These are phyloP conservation scores for Cephaloascus albidus DNA, from an alignment of 805 yeast genomes.

Conservation along the genomic window DNA sequence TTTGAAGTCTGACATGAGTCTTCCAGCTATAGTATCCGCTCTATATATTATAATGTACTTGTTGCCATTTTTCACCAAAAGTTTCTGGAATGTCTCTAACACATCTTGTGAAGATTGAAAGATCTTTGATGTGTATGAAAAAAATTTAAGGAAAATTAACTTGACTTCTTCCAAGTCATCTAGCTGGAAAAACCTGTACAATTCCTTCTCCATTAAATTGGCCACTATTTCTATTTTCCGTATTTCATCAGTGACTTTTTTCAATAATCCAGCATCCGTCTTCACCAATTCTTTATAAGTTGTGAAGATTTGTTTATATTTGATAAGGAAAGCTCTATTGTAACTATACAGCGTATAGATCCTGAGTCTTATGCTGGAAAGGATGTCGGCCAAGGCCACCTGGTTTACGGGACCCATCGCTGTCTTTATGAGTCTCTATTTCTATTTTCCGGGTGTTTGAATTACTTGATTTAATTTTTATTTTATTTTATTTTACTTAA, in stretches of 20 bases:
- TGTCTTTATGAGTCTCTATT: too few relatives aligned
- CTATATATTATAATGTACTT: not conserved
- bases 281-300: not conserved
- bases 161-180: not conserved
- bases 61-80: not conserved
- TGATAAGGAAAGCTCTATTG: not conserved
- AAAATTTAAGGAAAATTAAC: too few relatives aligned
- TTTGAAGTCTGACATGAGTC: not conserved
- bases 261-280: too few relatives aligned
- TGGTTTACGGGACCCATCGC: too few relatives aligned
- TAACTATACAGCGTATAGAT: too few relatives aligned
- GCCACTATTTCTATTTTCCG: not conserved
- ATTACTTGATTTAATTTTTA: too few relatives aligned
- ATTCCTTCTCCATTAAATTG: not conserved
- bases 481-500: too few relatives aligned
- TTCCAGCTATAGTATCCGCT: not conserved
- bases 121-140: not conserved
- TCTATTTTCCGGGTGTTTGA: too few relatives aligned
- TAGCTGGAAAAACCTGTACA: not conserved
- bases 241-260: too few relatives aligned
- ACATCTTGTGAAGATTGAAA: not conserved
- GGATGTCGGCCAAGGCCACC: too few relatives aligned
- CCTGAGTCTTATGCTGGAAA: too few relatives aligned
- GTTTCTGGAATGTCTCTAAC: not conserved
- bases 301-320: not conserved